Conservation (phyloP, 495 filamentous ascomycete genomes). For the Copromyces sp. region DNA sequence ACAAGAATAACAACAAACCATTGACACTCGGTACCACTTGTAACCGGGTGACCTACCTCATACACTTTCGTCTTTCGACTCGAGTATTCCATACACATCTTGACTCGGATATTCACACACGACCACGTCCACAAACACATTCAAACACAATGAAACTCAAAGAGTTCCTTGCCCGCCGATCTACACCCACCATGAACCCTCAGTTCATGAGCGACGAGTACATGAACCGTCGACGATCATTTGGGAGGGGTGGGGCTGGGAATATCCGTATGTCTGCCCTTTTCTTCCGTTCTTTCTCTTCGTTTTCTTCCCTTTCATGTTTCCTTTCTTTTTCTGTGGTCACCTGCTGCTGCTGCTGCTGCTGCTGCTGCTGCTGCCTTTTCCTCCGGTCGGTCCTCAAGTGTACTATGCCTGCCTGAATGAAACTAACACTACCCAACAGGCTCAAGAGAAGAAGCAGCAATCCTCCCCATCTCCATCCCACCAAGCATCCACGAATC, state of each 20-base stretch:
- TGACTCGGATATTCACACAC: background rate
- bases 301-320: background rate
- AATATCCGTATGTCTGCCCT: slow-evolving; percentile 12
- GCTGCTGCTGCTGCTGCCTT: no score
- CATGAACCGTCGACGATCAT: slow-evolving; percentile 8
- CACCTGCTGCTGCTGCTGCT: no score
- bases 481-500: background rate
- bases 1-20: background rate
- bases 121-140: background rate
- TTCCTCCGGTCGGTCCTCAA: no score
- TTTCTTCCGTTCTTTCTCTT: background rate
- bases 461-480: background rate
- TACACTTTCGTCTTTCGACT: no score
- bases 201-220: background rate
- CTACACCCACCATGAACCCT: background rate
- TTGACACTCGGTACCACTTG: no score
- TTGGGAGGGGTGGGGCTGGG: slow-evolving; percentile 15
- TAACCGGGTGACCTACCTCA: no score
- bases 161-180: background rate
- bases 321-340: no score
- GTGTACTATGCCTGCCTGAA: background rate
- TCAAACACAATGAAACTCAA: background rate
- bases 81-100: no score
- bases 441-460: slow-evolving; percentile 2
- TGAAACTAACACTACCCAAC: background rate